These are phyloP conservation scores for Xylariomycetidae sp. DNA, from an alignment of 2,329 filamentous ascomycete genomes.

Conservation along the genomic window DNA sequence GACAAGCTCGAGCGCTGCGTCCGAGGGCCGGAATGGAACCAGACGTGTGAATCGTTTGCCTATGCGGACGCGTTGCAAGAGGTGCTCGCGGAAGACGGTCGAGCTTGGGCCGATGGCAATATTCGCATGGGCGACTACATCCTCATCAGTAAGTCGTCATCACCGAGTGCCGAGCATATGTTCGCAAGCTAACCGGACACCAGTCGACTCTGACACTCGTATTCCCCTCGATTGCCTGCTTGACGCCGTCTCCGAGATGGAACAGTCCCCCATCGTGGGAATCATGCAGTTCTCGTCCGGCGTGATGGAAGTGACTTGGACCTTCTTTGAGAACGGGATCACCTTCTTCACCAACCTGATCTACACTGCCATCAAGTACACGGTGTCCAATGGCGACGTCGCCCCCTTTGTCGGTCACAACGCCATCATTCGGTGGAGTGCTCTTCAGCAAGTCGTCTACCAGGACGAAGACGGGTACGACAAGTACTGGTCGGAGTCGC, in stretches of 20 bases:
- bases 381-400: slow-evolving; percentile 64
- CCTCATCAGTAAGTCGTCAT: slow-evolving; percentile 46
- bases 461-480: slow-evolving; percentile 52
- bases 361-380: slow-evolving; percentile 66
- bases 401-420: slow-evolving; percentile 76
- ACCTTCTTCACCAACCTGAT: slow-evolving; percentile 76
- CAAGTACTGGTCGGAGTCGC: slow-evolving; percentile 69
- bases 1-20: slow-evolving; percentile 43
- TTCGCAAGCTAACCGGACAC: slow-evolving; percentile 8
- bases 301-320: slow-evolving; percentile 69
- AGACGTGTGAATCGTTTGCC: slow-evolving; percentile 40
- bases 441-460: slow-evolving; percentile 52
- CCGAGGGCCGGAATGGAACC: slow-evolving; percentile 35
- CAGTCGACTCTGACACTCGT: slow-evolving; percentile 62
- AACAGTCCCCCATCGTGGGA: slow-evolving; percentile 60
- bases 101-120: slow-evolving; percentile 55
- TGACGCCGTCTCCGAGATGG: slow-evolving; percentile 67
- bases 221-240: slow-evolving; percentile 63
- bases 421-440: slow-evolving; percentile 65
- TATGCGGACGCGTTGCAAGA: slow-evolving; percentile 44
- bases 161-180: too few species aligned
- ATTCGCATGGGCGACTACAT: slow-evolving; percentile 59
- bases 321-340: slow-evolving; percentile 65
- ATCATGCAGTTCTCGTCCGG: slow-evolving; percentile 68
- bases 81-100: slow-evolving; percentile 46